Percentiles rank a stretch among this genome's conserved stretches.
phyloP scores from a whole-genome alignment of 495 filamentous ascomycete species.

The Aspergillus ellipticus region DNA sequence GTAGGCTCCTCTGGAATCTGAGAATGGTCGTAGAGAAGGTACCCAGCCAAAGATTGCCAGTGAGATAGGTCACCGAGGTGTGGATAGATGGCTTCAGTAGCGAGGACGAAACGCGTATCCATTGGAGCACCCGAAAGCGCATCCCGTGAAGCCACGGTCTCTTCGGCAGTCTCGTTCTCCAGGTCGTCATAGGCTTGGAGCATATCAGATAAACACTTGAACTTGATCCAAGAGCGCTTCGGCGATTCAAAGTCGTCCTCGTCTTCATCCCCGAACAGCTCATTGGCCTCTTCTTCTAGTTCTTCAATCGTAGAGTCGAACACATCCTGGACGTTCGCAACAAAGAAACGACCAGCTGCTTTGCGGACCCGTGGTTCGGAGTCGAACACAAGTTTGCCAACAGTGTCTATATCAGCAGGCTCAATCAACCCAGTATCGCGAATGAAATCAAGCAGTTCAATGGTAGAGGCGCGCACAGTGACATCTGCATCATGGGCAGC shows the following conservation, averaged over 20 bases:
- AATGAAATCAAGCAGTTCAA: constrained; percentile 76
- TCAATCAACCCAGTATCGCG: constrained; percentile 84
- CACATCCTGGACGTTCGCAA: constrained; percentile 74
- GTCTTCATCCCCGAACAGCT: constrained; percentile 56
- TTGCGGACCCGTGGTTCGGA: constrained; percentile 77
- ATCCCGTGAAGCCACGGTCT: constrained; percentile 24
- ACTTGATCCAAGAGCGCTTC: constrained; percentile 78
- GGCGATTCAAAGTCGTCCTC: constrained; percentile 73
- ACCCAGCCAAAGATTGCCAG: constrained; percentile 86
- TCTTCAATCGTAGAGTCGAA: constrained; percentile 80
- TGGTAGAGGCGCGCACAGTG: constrained; percentile 68
- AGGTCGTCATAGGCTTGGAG: constrained; percentile 71
- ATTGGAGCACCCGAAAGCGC: constrained; percentile 41
- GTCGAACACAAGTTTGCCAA: constrained; percentile 85
- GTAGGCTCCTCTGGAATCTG: constrained; percentile 45
- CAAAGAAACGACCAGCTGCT: constrained; percentile 85
- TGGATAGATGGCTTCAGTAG: constrained; percentile 79
- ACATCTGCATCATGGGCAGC: constrained; percentile 76
- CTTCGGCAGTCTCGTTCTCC: constrained; percentile 41
- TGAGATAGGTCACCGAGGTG: constrained; percentile 71
- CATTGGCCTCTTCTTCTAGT: constrained; percentile 76
- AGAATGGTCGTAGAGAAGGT: constrained; percentile 89
- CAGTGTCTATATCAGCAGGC: constrained; percentile 80
- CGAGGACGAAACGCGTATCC: constrained; percentile 80
- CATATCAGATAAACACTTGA: constrained; percentile 83